Percentiles rank a stretch among this genome's conserved stretches.
These are phyloP conservation scores for Narthecium ossifragum DNA, from an alignment of 106 monocot species.

Conservation along the genomic window DNA sequence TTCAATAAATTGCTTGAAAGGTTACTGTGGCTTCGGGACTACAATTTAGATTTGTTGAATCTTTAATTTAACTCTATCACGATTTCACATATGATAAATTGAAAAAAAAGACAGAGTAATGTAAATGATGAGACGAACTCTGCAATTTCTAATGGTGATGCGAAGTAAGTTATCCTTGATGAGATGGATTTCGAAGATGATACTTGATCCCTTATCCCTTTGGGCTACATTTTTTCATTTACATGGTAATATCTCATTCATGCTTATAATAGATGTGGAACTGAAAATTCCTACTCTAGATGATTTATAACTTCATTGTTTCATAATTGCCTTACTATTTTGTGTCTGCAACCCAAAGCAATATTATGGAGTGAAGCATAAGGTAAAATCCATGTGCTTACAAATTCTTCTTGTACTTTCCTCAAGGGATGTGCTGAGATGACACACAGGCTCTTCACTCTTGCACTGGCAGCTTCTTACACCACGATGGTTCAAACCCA, in stretches of 20 bases:
- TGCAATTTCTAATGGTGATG: constrained; percentile 15
- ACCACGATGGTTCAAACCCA: too few relatives aligned
- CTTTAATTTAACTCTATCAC: neutral
- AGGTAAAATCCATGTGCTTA: too few relatives aligned
- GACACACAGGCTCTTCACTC: too few relatives aligned
- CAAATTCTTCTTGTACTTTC: too few relatives aligned
- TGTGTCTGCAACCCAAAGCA: too few relatives aligned
- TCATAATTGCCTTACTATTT: too few relatives aligned
- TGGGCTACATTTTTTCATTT: neutral
- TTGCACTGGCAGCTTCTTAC: too few relatives aligned
- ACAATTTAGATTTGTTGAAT: neutral
- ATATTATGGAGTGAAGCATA: too few relatives aligned
- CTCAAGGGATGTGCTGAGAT: too few relatives aligned
- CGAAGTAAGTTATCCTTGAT: constrained; percentile 60
- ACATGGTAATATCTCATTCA: too few relatives aligned
- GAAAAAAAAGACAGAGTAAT: neutral
- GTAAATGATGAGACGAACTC: constrained; percentile 11
- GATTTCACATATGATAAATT: constrained; percentile 4
- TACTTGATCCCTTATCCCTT: constrained; percentile 14
- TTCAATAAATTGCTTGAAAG: neutral
- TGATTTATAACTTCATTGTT: neutral
- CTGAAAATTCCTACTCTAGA: too few relatives aligned
- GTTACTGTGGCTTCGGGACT: neutral
- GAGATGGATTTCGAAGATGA: constrained; percentile 27
- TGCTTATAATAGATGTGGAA: too few relatives aligned